A percentile compares a stretch with the other conserved stretches of the same genome.
Evolutionary conservation across 2,329 filamentous ascomycete genomes (phyloP).

Genomic region (Trichoderma sp.): DNA sequence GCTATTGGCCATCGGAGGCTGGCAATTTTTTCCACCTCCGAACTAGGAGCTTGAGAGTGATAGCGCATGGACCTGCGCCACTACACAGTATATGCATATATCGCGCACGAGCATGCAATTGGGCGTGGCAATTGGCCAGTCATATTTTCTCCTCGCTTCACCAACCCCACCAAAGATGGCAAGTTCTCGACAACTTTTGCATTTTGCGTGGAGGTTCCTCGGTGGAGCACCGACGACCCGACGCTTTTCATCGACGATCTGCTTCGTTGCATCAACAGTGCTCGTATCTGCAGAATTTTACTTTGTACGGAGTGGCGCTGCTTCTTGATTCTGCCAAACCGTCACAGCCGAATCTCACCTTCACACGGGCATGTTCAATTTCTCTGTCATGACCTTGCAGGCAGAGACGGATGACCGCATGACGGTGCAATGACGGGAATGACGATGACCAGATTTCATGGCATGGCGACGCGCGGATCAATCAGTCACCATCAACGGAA

Average conservation of each 20-base stretch:
- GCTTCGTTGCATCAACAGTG: not conserved
- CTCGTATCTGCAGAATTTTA: not conserved
- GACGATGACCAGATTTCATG: not conserved
- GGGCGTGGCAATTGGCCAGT: not conserved
- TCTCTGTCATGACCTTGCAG: not conserved
- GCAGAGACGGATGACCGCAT: not conserved
- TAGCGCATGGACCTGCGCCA: not conserved
- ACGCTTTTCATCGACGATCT: conserved; percentile 1
- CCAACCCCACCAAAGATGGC: conserved; percentile 5
- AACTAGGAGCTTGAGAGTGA: conserved; percentile 13
- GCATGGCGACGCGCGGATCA: not conserved
- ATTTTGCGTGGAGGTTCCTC: not conserved
- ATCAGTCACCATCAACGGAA: not conserved
- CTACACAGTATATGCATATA: conserved; percentile 21
- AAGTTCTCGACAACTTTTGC: conserved; percentile 7
- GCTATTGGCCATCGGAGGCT: conserved; percentile 6
- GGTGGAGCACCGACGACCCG: conserved; percentile 14
- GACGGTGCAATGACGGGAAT: not conserved
- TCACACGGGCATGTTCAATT: not conserved
- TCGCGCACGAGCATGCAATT: conserved; percentile 7
- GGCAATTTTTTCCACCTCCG: conserved; percentile 11
- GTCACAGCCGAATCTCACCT: not conserved
- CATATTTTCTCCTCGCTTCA: not conserved
- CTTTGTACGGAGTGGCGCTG: not conserved
- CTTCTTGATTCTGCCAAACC: not conserved